Conservation (phyloP, 208 protist species). For the Blastocrithidia nonstop region DNA sequence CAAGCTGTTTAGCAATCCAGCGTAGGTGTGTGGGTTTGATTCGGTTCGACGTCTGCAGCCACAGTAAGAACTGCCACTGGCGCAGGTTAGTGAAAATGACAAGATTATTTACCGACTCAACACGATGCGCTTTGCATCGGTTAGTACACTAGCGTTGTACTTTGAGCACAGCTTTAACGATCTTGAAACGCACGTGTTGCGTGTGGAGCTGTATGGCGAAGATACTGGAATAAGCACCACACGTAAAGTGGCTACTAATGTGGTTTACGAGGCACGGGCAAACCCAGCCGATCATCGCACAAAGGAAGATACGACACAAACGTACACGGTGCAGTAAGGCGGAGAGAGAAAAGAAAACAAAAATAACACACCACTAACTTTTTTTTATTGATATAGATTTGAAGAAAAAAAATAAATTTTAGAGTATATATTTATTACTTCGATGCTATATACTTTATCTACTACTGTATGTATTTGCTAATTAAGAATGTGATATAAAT, state of each 20-base stretch:
- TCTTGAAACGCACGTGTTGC: conserved; percentile 53
- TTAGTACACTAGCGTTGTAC: conserved; percentile 32
- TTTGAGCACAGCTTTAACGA: conserved; percentile 67
- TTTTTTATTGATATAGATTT: background rate
- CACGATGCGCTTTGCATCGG: conserved; percentile 37
- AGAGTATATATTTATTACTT: background rate
- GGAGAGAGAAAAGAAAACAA: no score
- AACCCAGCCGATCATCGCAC: conserved; percentile 74
- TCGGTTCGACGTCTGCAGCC: conserved; percentile 52
- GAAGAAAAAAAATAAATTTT: conserved; percentile 1
- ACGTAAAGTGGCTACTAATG: conserved; percentile 62
- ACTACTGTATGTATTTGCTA: no score
- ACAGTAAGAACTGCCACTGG: conserved; percentile 62
- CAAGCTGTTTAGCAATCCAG: conserved; percentile 64
- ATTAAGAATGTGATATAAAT: no score
- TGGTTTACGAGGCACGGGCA: conserved; percentile 64
- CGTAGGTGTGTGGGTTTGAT: conserved; percentile 46
- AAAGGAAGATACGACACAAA: conserved; percentile 23
- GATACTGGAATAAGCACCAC: conserved; percentile 34
- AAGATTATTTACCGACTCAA: conserved; percentile 68
- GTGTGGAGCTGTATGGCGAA: conserved; percentile 78
- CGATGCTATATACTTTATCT: no score
- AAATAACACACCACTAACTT: background rate
- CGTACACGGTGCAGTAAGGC: conserved; percentile 16
- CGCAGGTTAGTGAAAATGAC: conserved; percentile 34